Conservation (phyloP, 495 filamentous ascomycete genomes). For the Aspergillus indologenus region DNA sequence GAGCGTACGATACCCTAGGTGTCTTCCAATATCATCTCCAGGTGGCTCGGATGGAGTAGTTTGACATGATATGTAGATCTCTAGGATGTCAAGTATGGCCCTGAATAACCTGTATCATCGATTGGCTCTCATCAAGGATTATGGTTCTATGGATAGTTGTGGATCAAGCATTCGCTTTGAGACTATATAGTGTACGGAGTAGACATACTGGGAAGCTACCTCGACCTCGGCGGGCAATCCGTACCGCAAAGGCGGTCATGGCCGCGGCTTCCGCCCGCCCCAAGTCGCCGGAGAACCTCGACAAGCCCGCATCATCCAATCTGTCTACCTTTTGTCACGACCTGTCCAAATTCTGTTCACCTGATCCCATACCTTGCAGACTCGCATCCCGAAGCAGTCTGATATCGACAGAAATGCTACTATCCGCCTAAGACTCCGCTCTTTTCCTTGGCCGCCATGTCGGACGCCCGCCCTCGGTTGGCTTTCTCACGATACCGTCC, state of each 20-base stretch:
- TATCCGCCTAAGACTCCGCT: slow-evolving; percentile 16
- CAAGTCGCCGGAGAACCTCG: neutral
- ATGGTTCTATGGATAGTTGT: too few relatives aligned
- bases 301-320: neutral
- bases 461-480: slow-evolving; percentile 33
- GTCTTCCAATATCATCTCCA: neutral
- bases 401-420: slow-evolving; percentile 17
- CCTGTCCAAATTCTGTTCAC: too few relatives aligned
- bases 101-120: too few relatives aligned
- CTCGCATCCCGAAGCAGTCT: too few relatives aligned
- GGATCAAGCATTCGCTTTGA: too few relatives aligned
- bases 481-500: slow-evolving; percentile 49
- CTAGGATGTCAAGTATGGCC: too few relatives aligned
- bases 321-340: neutral
- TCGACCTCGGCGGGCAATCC: too few relatives aligned
- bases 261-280: neutral
- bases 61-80: too few relatives aligned
- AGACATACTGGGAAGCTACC: too few relatives aligned
- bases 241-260: slow-evolving; percentile 4
- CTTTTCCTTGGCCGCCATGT: slow-evolving; percentile 29
- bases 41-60: neutral
- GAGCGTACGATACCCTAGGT: slow-evolving; percentile 41
- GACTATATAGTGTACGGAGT: too few relatives aligned
- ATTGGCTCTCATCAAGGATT: too few relatives aligned
- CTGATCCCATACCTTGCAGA: too few relatives aligned